Evolutionary conservation across 2,329 filamentous ascomycete species (phyloP), one percentile per base, ranked within the genome.

Genomic region (Calonectria naviculata): DNA sequence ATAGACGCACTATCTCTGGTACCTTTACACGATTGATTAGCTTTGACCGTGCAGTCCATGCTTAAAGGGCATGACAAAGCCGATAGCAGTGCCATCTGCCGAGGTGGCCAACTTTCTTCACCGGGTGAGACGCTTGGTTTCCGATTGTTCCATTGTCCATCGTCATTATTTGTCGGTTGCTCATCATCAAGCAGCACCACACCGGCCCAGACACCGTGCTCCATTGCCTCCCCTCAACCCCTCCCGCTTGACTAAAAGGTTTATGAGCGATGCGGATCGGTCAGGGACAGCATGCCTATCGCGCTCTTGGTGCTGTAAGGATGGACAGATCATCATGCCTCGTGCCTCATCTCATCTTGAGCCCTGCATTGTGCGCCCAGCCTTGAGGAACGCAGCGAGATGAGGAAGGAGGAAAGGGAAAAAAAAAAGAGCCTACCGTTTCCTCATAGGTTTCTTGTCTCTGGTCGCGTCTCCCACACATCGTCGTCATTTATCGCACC

Each of bases 131-230:
- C 56, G 62, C 67, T 71, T 71, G 44, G 49, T 62, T 52, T 66
- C 61, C 36, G 31, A 49, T 34, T 62, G 65, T 67, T 67, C 44
- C 56, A 65, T 42, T 58, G 56, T 60, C 46, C 67, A 74, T 75
- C 76, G 76, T 78, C 76, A 78, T 78, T 75, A 74, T 78, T 75
- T 66, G 68, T 61, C 65, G 58, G 71, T 67, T 78, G 73, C 76
- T 78, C 74, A 77, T 77, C 73, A 78, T 75, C 65, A 71, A 74
- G 41, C 26, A 44, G 42, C 36, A 28, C 63, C 63, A 52, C 63
- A 62, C 63, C 67, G n/a, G 56, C 54, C 54, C 21, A 29, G 63
- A 46, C 63, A 66, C 56, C 58, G 44, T 58, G 46, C 56, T 70
- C 63, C 54, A 49, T 67, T 49, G 31, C 42, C 65, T 49, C 65